Base-by-base conservation (phyloP, 768 basidiomycete genomes). In the Crassisporium funariophilum region DNA sequence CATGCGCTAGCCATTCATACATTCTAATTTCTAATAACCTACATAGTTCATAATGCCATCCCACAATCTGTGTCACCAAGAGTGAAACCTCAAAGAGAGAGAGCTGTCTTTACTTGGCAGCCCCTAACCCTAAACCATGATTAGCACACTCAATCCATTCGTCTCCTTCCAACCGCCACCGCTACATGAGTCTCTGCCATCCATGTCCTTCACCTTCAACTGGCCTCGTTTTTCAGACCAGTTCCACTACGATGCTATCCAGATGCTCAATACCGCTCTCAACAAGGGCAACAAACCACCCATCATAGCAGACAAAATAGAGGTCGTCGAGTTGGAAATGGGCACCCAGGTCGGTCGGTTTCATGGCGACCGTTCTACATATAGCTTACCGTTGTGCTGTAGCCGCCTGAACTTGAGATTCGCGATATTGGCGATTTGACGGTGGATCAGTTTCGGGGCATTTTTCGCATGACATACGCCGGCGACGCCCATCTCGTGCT, bases 271-370 rank as follows among this genome's bases (percentile, higher is more conserved):
- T 54, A 86, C 84, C n/a, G 91, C 91, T 34, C 88, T 95, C 68
- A 93, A 93, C 77, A 92, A 97, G 76, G 97, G 97, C 54, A 88
- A 85, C 72, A 98, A 97, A 64, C 97, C 95, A 1, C 93, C 94
- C 22, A 88, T 99, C 60, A 98, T 98, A 56, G 95, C 93, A 43
- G 97, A 95, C 71, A 86, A 81, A 67, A 98, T 99, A 54, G 93
- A 98, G 66, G 97, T 99, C 22, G 90, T 97, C 43, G 97, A 98
- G 65, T 73, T 99, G n/a, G 88, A 98, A 69, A 98, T 99, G 97
- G 97, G 97, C 29, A 92, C 90, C 2, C 88, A 95, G 76, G 95
- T 93, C 50, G 44, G 73, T 62, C 23, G n/a, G n/a, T 44, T 22
- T n/a, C 22, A 39, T 19, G n/a, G 25, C 10, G 35, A 25, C 36